Evolutionary conservation across 805 yeast genomes (phyloP).

Genomic region (Metschnikowia rubicola): DNA sequence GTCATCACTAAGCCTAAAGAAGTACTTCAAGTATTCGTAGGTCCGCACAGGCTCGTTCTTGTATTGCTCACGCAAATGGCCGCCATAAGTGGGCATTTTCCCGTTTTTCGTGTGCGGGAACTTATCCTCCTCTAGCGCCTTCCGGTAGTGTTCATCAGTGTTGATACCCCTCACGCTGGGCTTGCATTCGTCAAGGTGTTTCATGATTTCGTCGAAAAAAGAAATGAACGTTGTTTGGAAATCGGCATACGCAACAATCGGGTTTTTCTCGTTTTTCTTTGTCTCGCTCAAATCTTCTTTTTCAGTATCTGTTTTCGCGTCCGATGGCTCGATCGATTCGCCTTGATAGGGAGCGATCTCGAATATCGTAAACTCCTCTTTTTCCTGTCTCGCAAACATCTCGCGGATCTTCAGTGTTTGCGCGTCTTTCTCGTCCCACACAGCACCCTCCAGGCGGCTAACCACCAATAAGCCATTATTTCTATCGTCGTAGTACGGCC

Average conservation of each 20-base stretch:
- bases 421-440: constrained; percentile 8
- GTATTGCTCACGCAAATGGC: constrained; percentile 33
- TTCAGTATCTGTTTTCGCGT: background rate
- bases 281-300: background rate
- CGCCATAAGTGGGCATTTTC: constrained; percentile 29
- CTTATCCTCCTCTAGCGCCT: constrained; percentile 16
- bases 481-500: constrained; percentile 13
- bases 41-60: constrained; percentile 28
- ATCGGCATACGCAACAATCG: constrained; percentile 4
- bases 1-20: constrained; percentile 17
- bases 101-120: constrained; percentile 23
- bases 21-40: constrained; percentile 22
- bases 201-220: constrained; percentile 23
- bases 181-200: constrained; percentile 17
- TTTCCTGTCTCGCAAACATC: background rate
- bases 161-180: constrained; percentile 24
- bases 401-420: constrained; percentile 6
- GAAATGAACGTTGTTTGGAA: constrained; percentile 16
- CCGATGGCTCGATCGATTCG: background rate
- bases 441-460: constrained; percentile 3
- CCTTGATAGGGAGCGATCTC: constrained; percentile 5
- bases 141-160: constrained; percentile 27
- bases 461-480: constrained; percentile 12
- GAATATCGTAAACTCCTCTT: background rate
- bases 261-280: background rate